Evolutionary conservation across 805 yeast species (phyloP), one percentile per base, ranked within the genome.

Genomic region (Lipomyces oligophaga): DNA sequence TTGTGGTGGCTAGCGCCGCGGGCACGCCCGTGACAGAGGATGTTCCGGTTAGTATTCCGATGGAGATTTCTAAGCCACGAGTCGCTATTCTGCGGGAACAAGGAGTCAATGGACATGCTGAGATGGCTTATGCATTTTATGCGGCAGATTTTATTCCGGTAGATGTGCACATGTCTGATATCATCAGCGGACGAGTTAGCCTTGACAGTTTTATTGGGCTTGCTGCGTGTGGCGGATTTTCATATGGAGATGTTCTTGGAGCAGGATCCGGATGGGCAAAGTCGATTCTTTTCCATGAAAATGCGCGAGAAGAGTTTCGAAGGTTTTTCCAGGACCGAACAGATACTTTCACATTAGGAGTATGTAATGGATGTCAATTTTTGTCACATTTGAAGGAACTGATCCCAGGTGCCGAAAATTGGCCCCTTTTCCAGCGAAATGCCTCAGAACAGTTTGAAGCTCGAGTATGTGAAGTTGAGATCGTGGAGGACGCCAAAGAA

Each of bases 261-360:
- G 98, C 98, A 28, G 98, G 96, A 64, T 84, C 90, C 43, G 98
- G 98, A 48, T 93, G 98, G 98, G 98, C 98, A 48, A 88, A 87
- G 63, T 86, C 97, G 15, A 95, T 93, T 7, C 70, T 93, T 57
- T 88, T 81, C 76, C 83, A 90, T 63, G 85, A 79, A 30, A 72
- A 69, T 44, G 84, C 90, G 30, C 80, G 93, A 63, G 61, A 73
- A 22, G 89, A 86, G 70, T 93, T 93, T 66, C 68, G 71, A 55
- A 75, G 70, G 40, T 93, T 93, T 67, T 93, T 93, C 79, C 80
- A 81, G 61, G 84, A 79, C 44, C 81, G 98, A 68, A 72, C 73
- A 16, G 95, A 93, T 65, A 93, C 98, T 0, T 93, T 93, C 72
- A 95, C 97, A 3, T 80, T 93, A 60, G 98, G 98, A 68, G 95